These are phyloP conservation scores for Amauroascus niger DNA, from an alignment of 2,329 filamentous ascomycete genomes.

Conservation along the genomic window DNA sequence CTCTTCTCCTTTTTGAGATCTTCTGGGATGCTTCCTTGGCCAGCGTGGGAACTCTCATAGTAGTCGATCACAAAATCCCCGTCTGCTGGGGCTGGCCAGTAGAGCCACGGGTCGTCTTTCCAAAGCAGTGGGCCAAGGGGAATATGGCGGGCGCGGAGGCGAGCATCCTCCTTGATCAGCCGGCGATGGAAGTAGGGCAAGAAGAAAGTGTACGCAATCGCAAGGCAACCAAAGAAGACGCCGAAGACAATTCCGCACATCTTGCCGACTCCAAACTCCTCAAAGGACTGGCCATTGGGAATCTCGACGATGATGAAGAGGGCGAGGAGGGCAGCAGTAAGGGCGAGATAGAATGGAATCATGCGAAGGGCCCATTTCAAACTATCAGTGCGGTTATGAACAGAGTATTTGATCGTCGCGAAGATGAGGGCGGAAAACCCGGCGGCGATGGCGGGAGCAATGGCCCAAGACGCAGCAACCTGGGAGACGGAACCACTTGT, in stretches of 20 bases:
- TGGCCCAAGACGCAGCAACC: slow-evolving; percentile 41
- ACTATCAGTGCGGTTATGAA: slow-evolving; percentile 42
- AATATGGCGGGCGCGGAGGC: slow-evolving; percentile 28
- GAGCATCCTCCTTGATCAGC: slow-evolving; percentile 27
- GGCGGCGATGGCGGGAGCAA: slow-evolving; percentile 42
- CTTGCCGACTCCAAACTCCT: slow-evolving; percentile 26
- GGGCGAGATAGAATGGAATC: slow-evolving; percentile 42
- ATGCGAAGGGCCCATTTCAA: slow-evolving; percentile 43
- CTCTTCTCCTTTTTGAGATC: slow-evolving; percentile 8
- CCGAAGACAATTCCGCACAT: slow-evolving; percentile 26
- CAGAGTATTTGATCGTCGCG: slow-evolving; percentile 41
- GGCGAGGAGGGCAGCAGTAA: slow-evolving; percentile 42
- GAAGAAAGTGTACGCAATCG: slow-evolving; percentile 30
- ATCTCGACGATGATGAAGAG: slow-evolving; percentile 51
- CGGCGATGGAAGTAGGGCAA: slow-evolving; percentile 30
- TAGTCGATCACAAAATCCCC: slow-evolving; percentile 31
- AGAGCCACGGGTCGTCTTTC: slow-evolving; percentile 33
- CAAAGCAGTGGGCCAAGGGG: slow-evolving; percentile 34
- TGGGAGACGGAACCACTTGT: slow-evolving; percentile 38
- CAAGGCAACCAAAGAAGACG: slow-evolving; percentile 27
- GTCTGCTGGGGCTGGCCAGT: slow-evolving; percentile 31
- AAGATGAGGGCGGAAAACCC: slow-evolving; percentile 44
- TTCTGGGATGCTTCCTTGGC: background rate
- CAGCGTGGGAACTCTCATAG: slow-evolving; percentile 25
- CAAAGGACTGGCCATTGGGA: slow-evolving; percentile 25